Conservation (phyloP, 306 rosid genomes). For the Dryas octopetala region DNA sequence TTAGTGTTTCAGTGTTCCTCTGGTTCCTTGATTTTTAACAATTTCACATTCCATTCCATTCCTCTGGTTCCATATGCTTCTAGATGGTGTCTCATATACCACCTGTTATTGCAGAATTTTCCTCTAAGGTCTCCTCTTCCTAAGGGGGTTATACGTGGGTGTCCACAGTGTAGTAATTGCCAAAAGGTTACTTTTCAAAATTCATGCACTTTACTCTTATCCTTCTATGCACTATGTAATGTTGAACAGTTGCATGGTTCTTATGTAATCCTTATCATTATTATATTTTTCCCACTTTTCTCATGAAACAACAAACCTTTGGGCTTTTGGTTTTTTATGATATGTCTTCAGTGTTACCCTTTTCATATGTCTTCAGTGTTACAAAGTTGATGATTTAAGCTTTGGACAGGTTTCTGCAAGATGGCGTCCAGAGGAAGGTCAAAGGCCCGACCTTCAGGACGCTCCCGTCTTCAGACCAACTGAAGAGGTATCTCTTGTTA, state of each 20-base stretch:
- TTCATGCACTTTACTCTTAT: conserved; percentile 12
- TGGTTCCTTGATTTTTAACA: conserved; percentile 7
- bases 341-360: neutral
- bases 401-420: conserved; percentile 75
- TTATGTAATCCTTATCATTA: neutral
- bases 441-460: conserved; percentile 64
- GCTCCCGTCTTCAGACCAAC: conserved; percentile 95
- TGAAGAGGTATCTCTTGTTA: conserved; percentile 67
- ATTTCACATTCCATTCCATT: conserved; percentile 13
- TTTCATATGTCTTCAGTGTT: neutral
- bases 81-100: conserved; percentile 34
- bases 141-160: conserved; percentile 88
- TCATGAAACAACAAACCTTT: neutral
- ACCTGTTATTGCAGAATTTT: conserved; percentile 59
- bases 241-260: conserved; percentile 18
- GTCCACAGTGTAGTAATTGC: conserved; percentile 78
- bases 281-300: neutral
- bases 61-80: conserved; percentile 5
- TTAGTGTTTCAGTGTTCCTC: conserved; percentile 38
- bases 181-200: conserved; percentile 63
- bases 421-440: conserved; percentile 86
- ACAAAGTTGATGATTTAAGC: conserved; percentile 28
- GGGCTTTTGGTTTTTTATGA: neutral
- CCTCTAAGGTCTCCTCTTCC: conserved; percentile 55
- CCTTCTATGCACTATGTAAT: conserved; percentile 5